Percentiles rank a stretch among this genome's conserved stretches.
Conservation (phyloP, 805 yeast genomes). For the Cyberlindnera mississippiensis region DNA sequence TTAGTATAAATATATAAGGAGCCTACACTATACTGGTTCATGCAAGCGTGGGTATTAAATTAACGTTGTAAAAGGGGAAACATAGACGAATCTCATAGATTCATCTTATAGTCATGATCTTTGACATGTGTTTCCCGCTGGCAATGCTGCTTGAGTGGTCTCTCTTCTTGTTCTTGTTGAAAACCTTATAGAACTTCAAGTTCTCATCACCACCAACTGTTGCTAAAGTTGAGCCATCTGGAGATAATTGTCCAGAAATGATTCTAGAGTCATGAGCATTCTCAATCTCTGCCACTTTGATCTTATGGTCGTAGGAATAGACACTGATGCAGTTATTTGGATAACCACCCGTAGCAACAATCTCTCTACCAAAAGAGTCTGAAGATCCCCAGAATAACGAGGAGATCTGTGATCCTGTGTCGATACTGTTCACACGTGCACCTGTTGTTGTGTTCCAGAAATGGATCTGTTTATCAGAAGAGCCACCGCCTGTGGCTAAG, state of each 20-base stretch:
- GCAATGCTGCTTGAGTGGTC: constrained; percentile 29
- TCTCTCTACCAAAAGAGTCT: constrained; percentile 67
- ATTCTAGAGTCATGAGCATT: constrained; percentile 91
- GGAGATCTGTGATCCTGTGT: constrained; percentile 93
- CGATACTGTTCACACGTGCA: constrained; percentile 76
- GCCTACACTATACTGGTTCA: no score
- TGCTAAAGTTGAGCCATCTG: constrained; percentile 86
- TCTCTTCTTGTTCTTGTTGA: constrained; percentile 49
- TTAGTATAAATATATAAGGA: no score
- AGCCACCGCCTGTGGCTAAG: constrained; percentile 97
- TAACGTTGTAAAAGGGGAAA: no score
- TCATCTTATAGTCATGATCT: constrained; percentile 49
- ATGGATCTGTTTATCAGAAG: constrained; percentile 81
- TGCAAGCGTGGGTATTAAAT: no score
- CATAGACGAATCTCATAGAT: no score
- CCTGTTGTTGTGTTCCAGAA: constrained; percentile 97
- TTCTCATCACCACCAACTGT: constrained; percentile 97
- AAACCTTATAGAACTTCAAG: constrained; percentile 89
- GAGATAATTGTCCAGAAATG: constrained; percentile 76
- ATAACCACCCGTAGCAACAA: constrained; percentile 91
- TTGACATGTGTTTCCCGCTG: constrained; percentile 44
- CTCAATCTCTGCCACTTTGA: constrained; percentile 80
- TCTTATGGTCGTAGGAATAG: constrained; percentile 81
- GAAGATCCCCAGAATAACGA: constrained; percentile 88
- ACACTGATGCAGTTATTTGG: constrained; percentile 82